Evolutionary conservation across 73 alveolate genomes (phyloP).

Genomic region (Blepharisma japonicum): DNA sequence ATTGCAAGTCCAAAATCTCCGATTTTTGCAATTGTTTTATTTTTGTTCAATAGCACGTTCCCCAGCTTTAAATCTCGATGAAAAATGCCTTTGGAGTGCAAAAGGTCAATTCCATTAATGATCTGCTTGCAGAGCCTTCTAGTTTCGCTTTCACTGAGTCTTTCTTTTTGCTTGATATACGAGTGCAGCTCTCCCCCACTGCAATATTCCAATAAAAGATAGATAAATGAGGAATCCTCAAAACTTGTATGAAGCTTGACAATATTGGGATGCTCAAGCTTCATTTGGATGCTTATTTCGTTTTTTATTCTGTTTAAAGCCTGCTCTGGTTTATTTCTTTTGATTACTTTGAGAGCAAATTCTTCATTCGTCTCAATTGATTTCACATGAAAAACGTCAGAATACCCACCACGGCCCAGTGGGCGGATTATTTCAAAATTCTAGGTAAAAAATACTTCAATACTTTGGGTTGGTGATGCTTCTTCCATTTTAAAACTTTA

Average conservation of each 20-base stretch:
- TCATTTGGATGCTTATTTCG: conserved; percentile 63
- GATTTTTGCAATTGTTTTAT: conserved; percentile 51
- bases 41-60: conserved; percentile 48
- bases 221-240: conserved; percentile 62
- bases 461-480: too few relatives aligned
- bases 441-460: neutral
- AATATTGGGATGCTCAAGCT: conserved; percentile 66
- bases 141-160: conserved; percentile 60
- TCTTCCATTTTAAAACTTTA: too few relatives aligned
- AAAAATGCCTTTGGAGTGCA: conserved; percentile 59
- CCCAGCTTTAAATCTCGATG: conserved; percentile 85
- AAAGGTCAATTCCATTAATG: conserved; percentile 52
- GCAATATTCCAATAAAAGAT: conserved; percentile 66
- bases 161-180: conserved; percentile 52
- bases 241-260: conserved; percentile 59
- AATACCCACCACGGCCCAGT: conserved; percentile 29
- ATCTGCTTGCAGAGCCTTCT: conserved; percentile 46
- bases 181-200: conserved; percentile 61
- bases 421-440: conserved; percentile 23
- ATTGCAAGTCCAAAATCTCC: conserved; percentile 87
- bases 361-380: conserved; percentile 12
- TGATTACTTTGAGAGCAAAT: conserved; percentile 35
- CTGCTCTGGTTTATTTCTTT: conserved; percentile 46
- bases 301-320: conserved; percentile 59
- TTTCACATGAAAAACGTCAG: conserved; percentile 28